A percentile compares a stretch with the other conserved stretches of the same genome.
Evolutionary conservation across 208 protist genomes (phyloP).

Genomic region (Crithidia bombi): DNA sequence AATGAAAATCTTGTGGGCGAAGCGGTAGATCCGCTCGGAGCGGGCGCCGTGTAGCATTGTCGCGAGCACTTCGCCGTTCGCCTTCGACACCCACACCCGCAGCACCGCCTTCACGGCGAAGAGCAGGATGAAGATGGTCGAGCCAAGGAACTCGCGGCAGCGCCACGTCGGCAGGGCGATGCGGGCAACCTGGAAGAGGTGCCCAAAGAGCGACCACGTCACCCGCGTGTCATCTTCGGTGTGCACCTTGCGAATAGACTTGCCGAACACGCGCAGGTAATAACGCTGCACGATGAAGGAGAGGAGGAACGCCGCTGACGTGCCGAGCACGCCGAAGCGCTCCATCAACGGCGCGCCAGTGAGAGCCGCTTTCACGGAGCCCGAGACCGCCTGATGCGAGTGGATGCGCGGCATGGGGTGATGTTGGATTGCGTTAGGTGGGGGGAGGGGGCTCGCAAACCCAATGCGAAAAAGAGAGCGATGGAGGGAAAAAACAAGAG

Average conservation of each 20-base stretch:
- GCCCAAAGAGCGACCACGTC: slow-evolving; percentile 50
- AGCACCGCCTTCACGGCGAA: slow-evolving; percentile 83
- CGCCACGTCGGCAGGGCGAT: slow-evolving; percentile 77
- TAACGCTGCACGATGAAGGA: slow-evolving; percentile 50
- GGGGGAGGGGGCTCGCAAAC: not conserved
- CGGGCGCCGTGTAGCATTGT: slow-evolving; percentile 67
- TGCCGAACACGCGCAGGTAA: slow-evolving; percentile 47
- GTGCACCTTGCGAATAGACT: slow-evolving; percentile 40
- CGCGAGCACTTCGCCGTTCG: slow-evolving; percentile 69
- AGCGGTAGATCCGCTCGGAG: slow-evolving; percentile 49
- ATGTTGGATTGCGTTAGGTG: not conserved
- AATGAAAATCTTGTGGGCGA: slow-evolving; percentile 52
- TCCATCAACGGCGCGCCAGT: slow-evolving; percentile 11
- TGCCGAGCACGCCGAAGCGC: slow-evolving; percentile 19
- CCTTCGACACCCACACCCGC: slow-evolving; percentile 62
- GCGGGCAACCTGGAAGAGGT: slow-evolving; percentile 64
- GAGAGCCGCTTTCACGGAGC: slow-evolving; percentile 11
- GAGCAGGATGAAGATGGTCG: slow-evolving; percentile 74
- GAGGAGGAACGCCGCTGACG: slow-evolving; percentile 31
- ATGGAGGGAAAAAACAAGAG: not conserved
- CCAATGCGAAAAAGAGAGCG: not conserved
- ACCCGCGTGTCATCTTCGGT: slow-evolving; percentile 72
- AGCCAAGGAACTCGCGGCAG: slow-evolving; percentile 70
- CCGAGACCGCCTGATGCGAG: not conserved
- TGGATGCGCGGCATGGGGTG: slow-evolving; percentile 10